Evolutionary conservation across 192 early-diverging fungal species (phyloP), one percentile per base, ranked within the genome.

Genomic region (Linderina pennispora): DNA sequence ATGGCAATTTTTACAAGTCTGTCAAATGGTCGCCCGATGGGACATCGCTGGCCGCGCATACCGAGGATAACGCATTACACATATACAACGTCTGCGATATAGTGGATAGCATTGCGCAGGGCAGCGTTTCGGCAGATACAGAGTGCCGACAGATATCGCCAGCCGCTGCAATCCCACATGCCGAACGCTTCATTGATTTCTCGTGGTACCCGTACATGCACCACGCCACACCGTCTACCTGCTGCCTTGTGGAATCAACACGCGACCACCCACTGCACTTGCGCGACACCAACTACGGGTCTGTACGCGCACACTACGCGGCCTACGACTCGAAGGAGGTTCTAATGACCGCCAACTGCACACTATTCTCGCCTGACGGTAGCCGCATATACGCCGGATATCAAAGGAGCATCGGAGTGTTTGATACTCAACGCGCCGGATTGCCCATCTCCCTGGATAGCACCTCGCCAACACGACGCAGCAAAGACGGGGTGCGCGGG

Each of bases 231-330:
- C 77, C 80, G 2, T 61, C 59, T 8, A 76, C 81, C 7, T 81
- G 80, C 60, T 83, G 78, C 16, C 53, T 90, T 1, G 39, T 84
- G 2, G 69, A 75, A 2, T 80, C 80, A 7, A 75, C 72, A 17
- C 67, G 87, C 36, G 90, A 90, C 28, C 86, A 89, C 34, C 88
- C 90, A 1, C 47, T 90, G 3, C 87, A 78, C 19, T 41, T 92
- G 45, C 87, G 90, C 76, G 87, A 89, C 57, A 76, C 74, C 0
- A 15, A 22, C 34, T 36, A 23, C 26, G 43, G 36, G 11, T 38
- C 80, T 63, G 48, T 83, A 23, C 74, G 86, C 13, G 75, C 78
- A 8, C 83, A 82, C 23, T 92, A 90, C 62, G 52, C 62, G 2
- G 79, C 84, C 1, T 56, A 76, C 18, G 78, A 87, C 55, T 74